A percentile compares a stretch with the other conserved stretches of the same genome.
Evolutionary conservation across 305 asterid species (phyloP).

Genomic region (Fraxinus sp.): DNA sequence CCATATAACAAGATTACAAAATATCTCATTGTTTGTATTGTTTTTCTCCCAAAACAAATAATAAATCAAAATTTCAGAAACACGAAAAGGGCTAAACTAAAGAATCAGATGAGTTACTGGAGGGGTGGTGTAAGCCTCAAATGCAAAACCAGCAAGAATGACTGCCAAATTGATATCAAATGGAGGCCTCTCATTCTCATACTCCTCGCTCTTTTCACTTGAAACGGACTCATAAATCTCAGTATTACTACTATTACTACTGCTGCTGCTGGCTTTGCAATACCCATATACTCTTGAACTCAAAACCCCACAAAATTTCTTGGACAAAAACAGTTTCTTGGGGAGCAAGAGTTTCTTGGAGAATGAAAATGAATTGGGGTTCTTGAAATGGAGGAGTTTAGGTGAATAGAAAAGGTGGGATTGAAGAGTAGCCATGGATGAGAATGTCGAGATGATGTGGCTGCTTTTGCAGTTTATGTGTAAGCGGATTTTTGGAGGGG

Average conservation of each 20-base stretch:
- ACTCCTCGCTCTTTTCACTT: slow-evolving; percentile 6
- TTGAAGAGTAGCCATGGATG: slow-evolving; percentile 55
- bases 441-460: slow-evolving; percentile 17
- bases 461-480: neutral
- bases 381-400: slow-evolving; percentile 45
- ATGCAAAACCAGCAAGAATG: slow-evolving; percentile 97
- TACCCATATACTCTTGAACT: slow-evolving; percentile 29
- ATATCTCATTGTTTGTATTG: neutral
- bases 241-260: slow-evolving; percentile 19
- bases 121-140: slow-evolving; percentile 90
- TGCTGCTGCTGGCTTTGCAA: slow-evolving; percentile 30
- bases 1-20: neutral
- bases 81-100: slow-evolving; percentile 4
- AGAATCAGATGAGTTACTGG: slow-evolving; percentile 47
- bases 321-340: slow-evolving; percentile 21
- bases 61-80: neutral
- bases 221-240: slow-evolving; percentile 41
- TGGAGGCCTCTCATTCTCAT: slow-evolving; percentile 49
- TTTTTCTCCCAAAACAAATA: slow-evolving; percentile 7
- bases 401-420: slow-evolving; percentile 38
- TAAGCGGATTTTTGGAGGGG: neutral
- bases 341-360: slow-evolving; percentile 42
- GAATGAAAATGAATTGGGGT: slow-evolving; percentile 45
- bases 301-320: slow-evolving; percentile 37
- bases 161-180: slow-evolving; percentile 92